Conservation (phyloP, 2,329 filamentous ascomycete genomes). For the Ceratocystiopsis sp. region DNA sequence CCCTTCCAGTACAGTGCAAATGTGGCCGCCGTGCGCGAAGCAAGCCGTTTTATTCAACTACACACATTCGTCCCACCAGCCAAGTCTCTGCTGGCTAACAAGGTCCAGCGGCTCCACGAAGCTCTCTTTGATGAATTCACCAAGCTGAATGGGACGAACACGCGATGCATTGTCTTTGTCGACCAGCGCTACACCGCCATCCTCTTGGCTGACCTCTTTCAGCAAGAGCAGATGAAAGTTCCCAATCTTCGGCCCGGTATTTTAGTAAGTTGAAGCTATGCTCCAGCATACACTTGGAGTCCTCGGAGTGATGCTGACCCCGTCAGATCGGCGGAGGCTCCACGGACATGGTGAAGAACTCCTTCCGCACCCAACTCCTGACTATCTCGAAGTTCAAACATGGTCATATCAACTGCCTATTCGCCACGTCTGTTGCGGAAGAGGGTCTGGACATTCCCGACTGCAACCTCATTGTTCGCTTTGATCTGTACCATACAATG, state of each 20-base stretch:
- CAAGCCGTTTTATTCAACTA: constrained; percentile 34
- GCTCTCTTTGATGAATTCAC: constrained; percentile 49
- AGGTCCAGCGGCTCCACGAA: constrained; percentile 44
- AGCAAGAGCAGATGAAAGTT: constrained; percentile 33
- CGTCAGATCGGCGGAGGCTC: constrained; percentile 5
- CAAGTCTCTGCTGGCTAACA: constrained; percentile 43
- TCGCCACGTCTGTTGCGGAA: constrained; percentile 50
- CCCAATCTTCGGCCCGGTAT: constrained; percentile 41
- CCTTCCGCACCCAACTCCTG: constrained; percentile 47
- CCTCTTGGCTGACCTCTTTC: constrained; percentile 52
- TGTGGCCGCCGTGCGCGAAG: constrained; percentile 39
- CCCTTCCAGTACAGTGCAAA: constrained; percentile 2
- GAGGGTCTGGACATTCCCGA: constrained; percentile 53
- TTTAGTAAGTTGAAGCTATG: constrained; percentile 30
- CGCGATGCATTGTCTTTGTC: constrained; percentile 70
- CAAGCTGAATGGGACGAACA: constrained; percentile 33
- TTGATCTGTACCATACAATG: constrained; percentile 75
- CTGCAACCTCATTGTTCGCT: constrained; percentile 53
- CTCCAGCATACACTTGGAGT: too few relatives aligned
- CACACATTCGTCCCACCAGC: constrained; percentile 26
- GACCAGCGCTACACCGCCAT: constrained; percentile 61
- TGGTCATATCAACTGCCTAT: constrained; percentile 44
- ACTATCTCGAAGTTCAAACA: constrained; percentile 49
- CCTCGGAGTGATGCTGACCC: neutral
- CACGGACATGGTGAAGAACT: constrained; percentile 7